A percentile compares a stretch with the other conserved stretches of the same genome.
These are phyloP conservation scores for Didymellaceae sp. DNA, from an alignment of 2,329 filamentous ascomycete species.

Conservation along the genomic window DNA sequence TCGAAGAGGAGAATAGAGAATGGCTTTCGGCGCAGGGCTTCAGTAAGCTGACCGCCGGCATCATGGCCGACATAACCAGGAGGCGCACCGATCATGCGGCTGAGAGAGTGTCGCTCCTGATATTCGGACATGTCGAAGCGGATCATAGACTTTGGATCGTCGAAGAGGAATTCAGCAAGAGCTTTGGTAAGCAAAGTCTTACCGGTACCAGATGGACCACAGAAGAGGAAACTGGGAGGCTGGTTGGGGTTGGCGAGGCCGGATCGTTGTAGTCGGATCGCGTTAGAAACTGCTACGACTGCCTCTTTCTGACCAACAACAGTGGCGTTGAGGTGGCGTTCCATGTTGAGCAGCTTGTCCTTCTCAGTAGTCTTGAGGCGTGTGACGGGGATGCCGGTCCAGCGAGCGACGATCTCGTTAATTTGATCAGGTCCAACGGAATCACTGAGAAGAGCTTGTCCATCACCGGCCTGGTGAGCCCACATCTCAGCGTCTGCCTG, in stretches of 20 bases:
- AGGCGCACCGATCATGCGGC: conserved; percentile 96
- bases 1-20: conserved; percentile 99
- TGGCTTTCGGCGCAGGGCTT: conserved; percentile 88
- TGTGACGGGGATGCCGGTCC: conserved; percentile 98
- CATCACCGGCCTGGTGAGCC: conserved; percentile 59
- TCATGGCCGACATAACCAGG: conserved; percentile 98
- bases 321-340: conserved; percentile 79
- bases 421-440: conserved; percentile 97
- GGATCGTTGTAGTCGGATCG: conserved; percentile 92
- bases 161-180: conserved; percentile 95
- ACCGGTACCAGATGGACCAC: conserved; percentile 95
- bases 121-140: conserved; percentile 99
- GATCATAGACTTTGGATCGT: conserved; percentile 97
- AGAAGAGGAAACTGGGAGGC: conserved; percentile 97
- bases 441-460: conserved; percentile 82
- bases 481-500: conserved; percentile 74
- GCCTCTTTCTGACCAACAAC: conserved; percentile 96
- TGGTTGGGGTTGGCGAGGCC: conserved; percentile 95
- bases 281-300: conserved; percentile 90
- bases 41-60: conserved; percentile 92
- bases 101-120: conserved; percentile 93
- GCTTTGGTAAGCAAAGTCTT: conserved; percentile 98
- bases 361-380: conserved; percentile 94
- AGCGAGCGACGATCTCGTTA: conserved; percentile 95
- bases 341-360: conserved; percentile 98